Evolutionary conservation across 352 stramenopile genomes (phyloP), one percentile per base, ranked within the genome.

Genomic region (Blastocystis sp.): DNA sequence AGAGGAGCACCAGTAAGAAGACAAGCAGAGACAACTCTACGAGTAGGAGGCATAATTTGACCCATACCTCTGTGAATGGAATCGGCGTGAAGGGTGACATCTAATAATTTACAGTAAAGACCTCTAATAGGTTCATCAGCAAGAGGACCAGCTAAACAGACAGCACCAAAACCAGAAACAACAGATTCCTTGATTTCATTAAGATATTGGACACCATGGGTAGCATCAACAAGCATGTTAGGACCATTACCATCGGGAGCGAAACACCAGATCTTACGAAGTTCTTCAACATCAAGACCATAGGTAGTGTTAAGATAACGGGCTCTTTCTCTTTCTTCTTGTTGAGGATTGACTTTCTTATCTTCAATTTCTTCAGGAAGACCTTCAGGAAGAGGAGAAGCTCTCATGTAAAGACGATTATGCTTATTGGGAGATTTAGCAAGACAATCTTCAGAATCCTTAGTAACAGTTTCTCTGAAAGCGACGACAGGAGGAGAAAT

Each of bases 391-490:
- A 98, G 70, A 45, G 84, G 75, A 33, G 74, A 65, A 35, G 79
- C 87, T 49, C 91, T 82, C 67, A 90, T 84, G 77, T 95, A 97
- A 19, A 99, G 81, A 88, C 89, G 84, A 77, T 98, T 99, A 84
- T 98, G 90, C 78, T 97, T 98, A 86, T 99, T 99, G 37, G 90
- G 85, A 65, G 88, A 96, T 84, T 99, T 99, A 57, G 88, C 93
- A 65, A 99, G 74, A 70, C 84, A 93, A 59, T 82, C 91, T 73
- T 93, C 82, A 62, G 89, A 96, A 65, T 91, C 84, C n/a, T 68
- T 78, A 35, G 77, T 89, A 66, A 95, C 83, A 42, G 90, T 97
- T 76, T 99, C 91, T 76, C 90, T 83, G 87, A 94, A 98, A 30
- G 88, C 93, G 33, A 99, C 91, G 55, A 98, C 88, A 25, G 91